Evolutionary conservation across 2,329 filamentous ascomycete species (phyloP), one percentile per base, ranked within the genome.

Genomic region (Hymenoscyphus salicellus): DNA sequence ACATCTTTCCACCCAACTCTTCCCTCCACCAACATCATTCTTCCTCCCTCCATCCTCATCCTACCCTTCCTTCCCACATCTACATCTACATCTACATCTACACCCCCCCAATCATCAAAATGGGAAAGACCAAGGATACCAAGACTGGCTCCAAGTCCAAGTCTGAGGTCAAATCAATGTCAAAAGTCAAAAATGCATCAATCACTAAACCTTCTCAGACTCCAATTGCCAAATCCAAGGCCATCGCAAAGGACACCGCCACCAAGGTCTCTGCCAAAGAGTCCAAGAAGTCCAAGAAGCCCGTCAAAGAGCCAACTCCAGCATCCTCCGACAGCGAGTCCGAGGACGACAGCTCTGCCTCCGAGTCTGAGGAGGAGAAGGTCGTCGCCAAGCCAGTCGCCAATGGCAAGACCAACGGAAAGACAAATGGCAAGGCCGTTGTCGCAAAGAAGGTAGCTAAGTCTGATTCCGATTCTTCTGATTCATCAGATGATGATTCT

Each of bases 71-170:
- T 52, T 57, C 38, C 60, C 49, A 55, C 56, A n/a, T n/a, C n/a
- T n/a, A n/a, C n/a, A n/a, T n/a, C n/a, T n/a, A n/a, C n/a, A n/a
- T n/a, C n/a, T n/a, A 55, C 55, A 61, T 60, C 30, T 33, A 55
- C 46, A 26, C 56, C 56, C 57, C n/a, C 36, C 58, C 26, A 49
- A 30, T 43, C 41, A 58, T 78, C 77, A 82, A 71, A 78, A 90
- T 89, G 87, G 86, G 82, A 77, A 89, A 89, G 80, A 79, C 82
- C 63, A 90, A 89, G 81, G 83, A 88, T 75, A 80, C 81, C 77
- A 86, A 86, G 79, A 84, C 78, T 74, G 76, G 75, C 72, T 74
- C 78, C 70, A 86, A 85, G 80, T 75, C 73, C 68, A 77, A 78
- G 71, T 73, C 82, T 73, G 80, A 83, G 70, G 77, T 79, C 73